These are phyloP conservation scores for Didymellaceae sp. DNA, from an alignment of 2,329 filamentous ascomycete species.

Conservation along the genomic window DNA sequence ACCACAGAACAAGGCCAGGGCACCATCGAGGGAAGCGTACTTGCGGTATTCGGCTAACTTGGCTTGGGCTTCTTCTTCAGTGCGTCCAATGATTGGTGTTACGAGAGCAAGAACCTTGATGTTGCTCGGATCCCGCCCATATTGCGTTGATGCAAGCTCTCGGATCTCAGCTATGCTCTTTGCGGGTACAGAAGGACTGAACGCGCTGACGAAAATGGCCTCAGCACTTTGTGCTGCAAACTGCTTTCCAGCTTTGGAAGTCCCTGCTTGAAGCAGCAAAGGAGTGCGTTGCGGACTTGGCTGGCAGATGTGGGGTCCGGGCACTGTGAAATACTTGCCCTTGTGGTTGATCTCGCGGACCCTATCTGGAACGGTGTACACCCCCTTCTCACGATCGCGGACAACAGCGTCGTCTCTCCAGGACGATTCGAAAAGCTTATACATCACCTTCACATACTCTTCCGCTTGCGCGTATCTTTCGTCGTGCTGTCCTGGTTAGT, in stretches of 20 bases:
- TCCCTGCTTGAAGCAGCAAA: slow-evolving; percentile 73
- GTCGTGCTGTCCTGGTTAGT: slow-evolving; percentile 59
- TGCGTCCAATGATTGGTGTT: slow-evolving; percentile 68
- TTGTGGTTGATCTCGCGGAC: slow-evolving; percentile 71
- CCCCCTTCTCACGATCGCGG: slow-evolving; percentile 62
- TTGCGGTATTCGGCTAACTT: slow-evolving; percentile 68
- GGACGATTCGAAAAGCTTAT: slow-evolving; percentile 72
- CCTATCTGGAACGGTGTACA: slow-evolving; percentile 65
- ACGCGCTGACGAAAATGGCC: slow-evolving; percentile 65
- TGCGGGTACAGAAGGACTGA: slow-evolving; percentile 54
- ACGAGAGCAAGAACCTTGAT: slow-evolving; percentile 74
- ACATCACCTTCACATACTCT: slow-evolving; percentile 72
- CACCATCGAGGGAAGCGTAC: slow-evolving; percentile 70
- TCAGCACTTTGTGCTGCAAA: slow-evolving; percentile 76
- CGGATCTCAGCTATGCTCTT: slow-evolving; percentile 70
- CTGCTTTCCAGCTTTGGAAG: slow-evolving; percentile 67
- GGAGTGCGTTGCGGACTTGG: slow-evolving; percentile 72
- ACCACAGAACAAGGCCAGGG: slow-evolving; percentile 73
- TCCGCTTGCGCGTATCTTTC: slow-evolving; percentile 71
- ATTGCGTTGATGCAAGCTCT: slow-evolving; percentile 58
- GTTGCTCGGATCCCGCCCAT: slow-evolving; percentile 63
- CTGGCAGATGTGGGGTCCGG: slow-evolving; percentile 71
- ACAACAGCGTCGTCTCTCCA: slow-evolving; percentile 72
- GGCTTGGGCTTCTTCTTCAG: slow-evolving; percentile 68
- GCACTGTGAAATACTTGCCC: slow-evolving; percentile 68